Base-by-base conservation (phyloP, 345 rosid genomes). In the Noccaea caerulescens region DNA sequence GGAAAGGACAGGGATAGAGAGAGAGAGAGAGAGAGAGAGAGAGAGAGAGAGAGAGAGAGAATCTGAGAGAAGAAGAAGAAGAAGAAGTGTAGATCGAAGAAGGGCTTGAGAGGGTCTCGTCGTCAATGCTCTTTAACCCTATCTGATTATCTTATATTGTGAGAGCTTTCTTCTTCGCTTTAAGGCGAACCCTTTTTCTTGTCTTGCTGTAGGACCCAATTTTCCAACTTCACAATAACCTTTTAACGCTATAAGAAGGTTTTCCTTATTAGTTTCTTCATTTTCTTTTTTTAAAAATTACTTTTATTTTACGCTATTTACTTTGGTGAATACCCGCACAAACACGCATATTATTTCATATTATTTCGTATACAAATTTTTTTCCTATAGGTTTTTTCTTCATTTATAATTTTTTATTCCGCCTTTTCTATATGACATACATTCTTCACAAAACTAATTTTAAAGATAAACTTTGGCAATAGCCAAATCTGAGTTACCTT, bases 71-170 rank as follows among this genome's bases (percentile, higher is more conserved):
- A 5, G 60, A 16, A 16, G 18, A 16, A 16, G 18, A 16, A 16
- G 18, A 27, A 71, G 41, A 37, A 58, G 73, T 58, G 68, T 67
- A 59, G 78, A 67, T 67, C 73, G 78, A 67, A 41, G 34, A 37
- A 58, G 52, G 72, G 41, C 20, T 12, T 25, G 27, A 25, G 27
- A 25, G 27, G 27, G 27, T 27, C 30, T 59, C 68, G 65, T 56
- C 72, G 72, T 56, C 69, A 37, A 72, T 43, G 60, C 44, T 16
- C 18, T 55, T 72, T 62, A 72, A 63, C 76, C 76, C 76, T 72
- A 72, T 72, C 76, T 72, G 38, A 44, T 55, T 55, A 43, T 56
- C 45, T 58, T 58, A 0, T 46, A 46, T 68, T 8, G 6, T 4
- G 30, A 27, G 27, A 25, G 27, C 12, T 50, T 39, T 50, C 6